Evolutionary conservation across 805 yeast genomes (phyloP).

Genomic region (Yarrowia sp.): DNA sequence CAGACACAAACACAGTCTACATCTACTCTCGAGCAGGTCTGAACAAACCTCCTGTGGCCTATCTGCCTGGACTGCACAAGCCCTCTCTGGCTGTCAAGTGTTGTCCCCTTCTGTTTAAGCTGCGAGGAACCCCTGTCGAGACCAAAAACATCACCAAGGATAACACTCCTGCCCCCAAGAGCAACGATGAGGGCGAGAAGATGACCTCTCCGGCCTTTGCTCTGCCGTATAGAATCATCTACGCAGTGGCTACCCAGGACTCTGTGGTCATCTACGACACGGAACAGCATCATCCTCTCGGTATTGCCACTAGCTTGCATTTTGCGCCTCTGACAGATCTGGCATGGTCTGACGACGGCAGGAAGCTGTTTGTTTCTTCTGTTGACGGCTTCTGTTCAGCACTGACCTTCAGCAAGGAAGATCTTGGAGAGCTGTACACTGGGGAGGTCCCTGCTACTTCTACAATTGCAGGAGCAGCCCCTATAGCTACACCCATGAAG

Average conservation of each 20-base stretch:
- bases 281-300: constrained; percentile 69
- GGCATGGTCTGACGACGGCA: constrained; percentile 83
- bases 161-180: neutral
- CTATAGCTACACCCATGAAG: neutral
- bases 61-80: constrained; percentile 76
- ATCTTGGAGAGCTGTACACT: constrained; percentile 59
- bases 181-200: constrained; percentile 6
- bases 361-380: constrained; percentile 71
- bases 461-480: constrained; percentile 13
- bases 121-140: constrained; percentile 43
- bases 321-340: constrained; percentile 89
- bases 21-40: constrained; percentile 77
- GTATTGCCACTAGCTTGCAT: constrained; percentile 78
- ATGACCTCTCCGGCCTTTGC: constrained; percentile 53
- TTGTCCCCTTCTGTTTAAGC: constrained; percentile 67
- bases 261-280: constrained; percentile 85
- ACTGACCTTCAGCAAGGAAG: constrained; percentile 59
- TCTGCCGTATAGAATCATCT: constrained; percentile 80
- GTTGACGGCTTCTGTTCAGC: constrained; percentile 93
- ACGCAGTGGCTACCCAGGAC: constrained; percentile 93
- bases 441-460: constrained; percentile 25
- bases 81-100: constrained; percentile 87
- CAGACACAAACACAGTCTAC: constrained; percentile 70
- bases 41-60: constrained; percentile 73
- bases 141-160: constrained; percentile 17